These are phyloP conservation scores for Aureobasidium lini DNA, from an alignment of 2,329 filamentous ascomycete genomes.

Conservation along the genomic window DNA sequence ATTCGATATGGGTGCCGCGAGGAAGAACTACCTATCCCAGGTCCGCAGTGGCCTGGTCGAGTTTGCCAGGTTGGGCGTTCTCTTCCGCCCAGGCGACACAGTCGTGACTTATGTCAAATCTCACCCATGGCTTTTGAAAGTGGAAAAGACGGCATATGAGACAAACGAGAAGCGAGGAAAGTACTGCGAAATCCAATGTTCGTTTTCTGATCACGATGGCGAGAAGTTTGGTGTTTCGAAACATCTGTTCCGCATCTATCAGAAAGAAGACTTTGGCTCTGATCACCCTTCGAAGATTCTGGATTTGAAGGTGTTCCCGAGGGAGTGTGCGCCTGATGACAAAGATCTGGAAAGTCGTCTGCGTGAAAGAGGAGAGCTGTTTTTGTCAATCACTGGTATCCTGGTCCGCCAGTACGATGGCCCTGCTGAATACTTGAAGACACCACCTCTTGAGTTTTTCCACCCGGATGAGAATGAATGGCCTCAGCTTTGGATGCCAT, in stretches of 20 bases:
- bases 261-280: background rate
- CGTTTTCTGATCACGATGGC: background rate
- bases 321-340: background rate
- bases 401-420: background rate
- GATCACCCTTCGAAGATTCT: background rate
- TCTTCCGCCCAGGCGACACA: background rate
- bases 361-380: background rate
- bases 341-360: background rate
- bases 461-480: background rate
- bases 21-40: background rate
- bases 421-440: background rate
- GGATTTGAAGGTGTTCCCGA: background rate
- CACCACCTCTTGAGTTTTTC: background rate
- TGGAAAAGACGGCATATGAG: background rate
- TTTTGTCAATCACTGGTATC: background rate
- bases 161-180: background rate
- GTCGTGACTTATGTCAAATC: background rate
- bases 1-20: background rate
- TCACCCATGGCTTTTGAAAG: background rate
- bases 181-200: background rate
- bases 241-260: background rate
- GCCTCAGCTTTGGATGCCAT: background rate
- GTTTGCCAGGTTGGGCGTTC: background rate
- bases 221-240: background rate
- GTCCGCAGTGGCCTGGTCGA: background rate